Conservation (phyloP, 163 green algal genomes). For the Chloromonas sp. region DNA sequence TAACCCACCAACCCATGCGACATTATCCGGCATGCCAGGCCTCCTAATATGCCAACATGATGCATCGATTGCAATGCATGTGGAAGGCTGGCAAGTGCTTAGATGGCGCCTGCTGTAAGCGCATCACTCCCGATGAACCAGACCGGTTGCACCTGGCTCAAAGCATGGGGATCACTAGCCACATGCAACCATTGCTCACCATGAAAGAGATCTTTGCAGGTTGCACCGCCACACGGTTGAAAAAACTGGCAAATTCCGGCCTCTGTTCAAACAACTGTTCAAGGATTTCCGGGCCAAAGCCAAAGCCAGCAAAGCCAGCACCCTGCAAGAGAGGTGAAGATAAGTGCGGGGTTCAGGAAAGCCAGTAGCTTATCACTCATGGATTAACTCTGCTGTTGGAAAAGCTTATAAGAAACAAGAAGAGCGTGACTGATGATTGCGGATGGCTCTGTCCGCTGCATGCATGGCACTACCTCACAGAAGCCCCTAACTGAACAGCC, state of each 20-base stretch:
- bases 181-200: slow-evolving; percentile 9
- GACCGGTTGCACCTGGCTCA: neutral
- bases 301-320: slow-evolving; percentile 29
- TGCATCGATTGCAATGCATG: neutral
- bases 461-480: too few species aligned
- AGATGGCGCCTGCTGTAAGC: neutral
- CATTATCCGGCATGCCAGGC: neutral
- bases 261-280: slow-evolving; percentile 55
- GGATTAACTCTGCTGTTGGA: too few species aligned
- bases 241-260: slow-evolving; percentile 25
- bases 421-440: too few species aligned
- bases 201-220: slow-evolving; percentile 55
- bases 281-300: slow-evolving; percentile 53
- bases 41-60: neutral
- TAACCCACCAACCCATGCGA: neutral
- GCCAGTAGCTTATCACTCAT: neutral
- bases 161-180: neutral
- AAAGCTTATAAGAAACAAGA: too few species aligned
- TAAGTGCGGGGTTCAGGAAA: neutral
- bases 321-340: slow-evolving; percentile 7
- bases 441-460: too few species aligned
- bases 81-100: neutral
- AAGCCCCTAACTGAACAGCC: too few species aligned
- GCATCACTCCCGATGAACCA: neutral
- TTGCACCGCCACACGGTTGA: slow-evolving; percentile 30